These are phyloP conservation scores for Agaricus subrufescens DNA, from an alignment of 768 basidiomycete species.

Conservation along the genomic window DNA sequence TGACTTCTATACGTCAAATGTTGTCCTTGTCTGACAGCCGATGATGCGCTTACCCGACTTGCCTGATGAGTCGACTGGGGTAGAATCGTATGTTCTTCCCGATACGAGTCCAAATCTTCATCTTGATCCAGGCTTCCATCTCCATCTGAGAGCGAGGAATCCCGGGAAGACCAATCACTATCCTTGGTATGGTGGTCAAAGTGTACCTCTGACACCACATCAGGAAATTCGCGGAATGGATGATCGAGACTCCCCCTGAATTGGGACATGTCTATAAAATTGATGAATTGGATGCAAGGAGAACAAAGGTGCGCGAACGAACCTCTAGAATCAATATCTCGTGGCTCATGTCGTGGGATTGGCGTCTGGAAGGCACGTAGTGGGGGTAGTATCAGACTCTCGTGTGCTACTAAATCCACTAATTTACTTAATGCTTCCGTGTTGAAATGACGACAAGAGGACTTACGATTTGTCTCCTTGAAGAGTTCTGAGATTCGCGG, in stretches of 20 bases:
- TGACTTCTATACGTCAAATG: conserved; percentile 1
- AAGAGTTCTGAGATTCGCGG: conserved; percentile 5
- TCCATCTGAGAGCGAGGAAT: background rate
- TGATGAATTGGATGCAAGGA: background rate
- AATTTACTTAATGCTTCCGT: background rate
- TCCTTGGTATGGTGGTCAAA: background rate
- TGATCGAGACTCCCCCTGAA: background rate
- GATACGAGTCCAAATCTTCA: background rate
- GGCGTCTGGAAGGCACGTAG: conserved; percentile 10
- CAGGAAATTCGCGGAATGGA: background rate
- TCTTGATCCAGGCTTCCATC: conserved; percentile 1
- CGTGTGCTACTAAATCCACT: background rate
- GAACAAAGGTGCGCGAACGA: background rate
- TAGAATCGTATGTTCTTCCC: background rate
- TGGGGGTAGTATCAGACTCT: conserved; percentile 6
- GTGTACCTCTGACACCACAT: background rate
- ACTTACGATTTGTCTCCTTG: conserved; percentile 1
- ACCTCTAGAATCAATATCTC: background rate
- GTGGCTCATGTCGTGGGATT: background rate
- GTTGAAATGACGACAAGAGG: background rate
- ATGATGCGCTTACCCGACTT: background rate
- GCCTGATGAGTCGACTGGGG: background rate
- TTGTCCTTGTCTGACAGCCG: too few relatives aligned
- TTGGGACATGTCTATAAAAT: background rate
- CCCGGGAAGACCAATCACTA: background rate